Base-by-base conservation (phyloP, 2,329 filamentous ascomycete species). In the Colletotrichum musicola region DNA sequence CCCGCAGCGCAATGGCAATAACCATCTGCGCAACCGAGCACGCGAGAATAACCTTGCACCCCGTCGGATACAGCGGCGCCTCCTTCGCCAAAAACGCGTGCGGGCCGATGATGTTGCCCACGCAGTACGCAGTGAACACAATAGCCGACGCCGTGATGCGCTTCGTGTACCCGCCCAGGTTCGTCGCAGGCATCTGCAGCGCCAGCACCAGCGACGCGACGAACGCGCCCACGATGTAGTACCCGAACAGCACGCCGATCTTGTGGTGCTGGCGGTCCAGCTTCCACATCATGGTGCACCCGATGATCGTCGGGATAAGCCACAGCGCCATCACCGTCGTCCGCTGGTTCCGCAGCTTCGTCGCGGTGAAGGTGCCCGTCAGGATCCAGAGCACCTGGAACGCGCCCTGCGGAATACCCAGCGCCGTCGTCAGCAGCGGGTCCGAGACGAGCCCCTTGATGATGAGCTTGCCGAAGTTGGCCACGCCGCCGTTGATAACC, bases 341-440 rank as follows among this genome's bases (percentile, higher is more conserved):
- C 4, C 86, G 81, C 3, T 78, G 75, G 55, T 88, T 86, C 60
- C 79, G 81, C 69, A 86, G 78, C n/a, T 77, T 80, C 3, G 84
- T 84, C 0, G 87, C 86, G 2, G 87, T 73, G 58, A 78, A 88
- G 1, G 85, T 83, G 2, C 86, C 86, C 0, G 81, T 79, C 10
- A 89, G 80, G 42, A 89, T 83, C 71, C 80, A 87, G n/a, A 86
- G 74, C 3, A 86, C 80, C 62, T 87, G 85, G 71, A 86, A 87
- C 1, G 80, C 83, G 5, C 87, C 87, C 50, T 84, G 81, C 0
- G 87, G 87, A 38, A 89, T 88, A 0, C 85, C 86, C 4, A 86
- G 79, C 0, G 83, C 83, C 0, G 85, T 86, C 0, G 87, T 87
- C 7, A 79, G 18, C 25, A 79, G 72, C 1, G 74, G 72, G 25